Conservation (phyloP, 2,329 filamentous ascomycete genomes). For the Nothopassalora personata region DNA sequence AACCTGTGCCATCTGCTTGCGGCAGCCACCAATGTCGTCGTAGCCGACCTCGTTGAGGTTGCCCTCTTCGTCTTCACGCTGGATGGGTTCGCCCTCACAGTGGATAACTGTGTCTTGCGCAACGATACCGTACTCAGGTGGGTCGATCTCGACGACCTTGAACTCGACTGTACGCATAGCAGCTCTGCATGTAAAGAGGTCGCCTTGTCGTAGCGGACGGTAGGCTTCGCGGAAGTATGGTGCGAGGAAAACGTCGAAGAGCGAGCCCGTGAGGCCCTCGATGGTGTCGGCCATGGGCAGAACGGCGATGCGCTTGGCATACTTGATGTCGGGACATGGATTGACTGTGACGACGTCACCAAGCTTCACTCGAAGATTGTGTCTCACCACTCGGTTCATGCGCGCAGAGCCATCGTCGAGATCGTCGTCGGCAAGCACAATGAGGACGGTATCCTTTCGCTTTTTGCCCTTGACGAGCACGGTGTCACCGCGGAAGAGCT, state of each 20-base stretch:
- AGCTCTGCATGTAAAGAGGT: slow-evolving; percentile 93
- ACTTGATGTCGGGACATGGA: slow-evolving; percentile 99
- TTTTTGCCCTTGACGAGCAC: slow-evolving; percentile 99
- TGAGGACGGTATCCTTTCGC: slow-evolving; percentile 97
- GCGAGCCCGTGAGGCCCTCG: slow-evolving; percentile 92
- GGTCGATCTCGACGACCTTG: slow-evolving; percentile 98
- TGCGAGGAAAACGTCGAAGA: slow-evolving; percentile 98
- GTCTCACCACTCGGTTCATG: slow-evolving; percentile 96
- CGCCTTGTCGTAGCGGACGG: slow-evolving; percentile 91
- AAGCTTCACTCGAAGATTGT: slow-evolving; percentile 97
- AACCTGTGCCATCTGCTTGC: slow-evolving; percentile 99
- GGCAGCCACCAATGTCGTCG: slow-evolving; percentile 97
- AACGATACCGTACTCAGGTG: slow-evolving; percentile 96
- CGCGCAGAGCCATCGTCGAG: slow-evolving; percentile 94
- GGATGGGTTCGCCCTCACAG: slow-evolving; percentile 94
- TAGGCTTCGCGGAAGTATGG: slow-evolving; percentile 99
- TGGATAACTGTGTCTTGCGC: slow-evolving; percentile 98
- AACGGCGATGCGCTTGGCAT: slow-evolving; percentile 98
- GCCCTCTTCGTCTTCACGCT: slow-evolving; percentile 98
- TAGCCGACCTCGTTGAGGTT: slow-evolving; percentile 99
- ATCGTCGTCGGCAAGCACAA: slow-evolving; percentile 95
- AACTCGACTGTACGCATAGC: slow-evolving; percentile 99
- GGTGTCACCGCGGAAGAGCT: slow-evolving; percentile 97
- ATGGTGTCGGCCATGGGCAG: slow-evolving; percentile 97
- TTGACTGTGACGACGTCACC: slow-evolving; percentile 97